Conservation (phyloP, 1,284 basidiomycete species). For the Cystobasidium sp. region DNA sequence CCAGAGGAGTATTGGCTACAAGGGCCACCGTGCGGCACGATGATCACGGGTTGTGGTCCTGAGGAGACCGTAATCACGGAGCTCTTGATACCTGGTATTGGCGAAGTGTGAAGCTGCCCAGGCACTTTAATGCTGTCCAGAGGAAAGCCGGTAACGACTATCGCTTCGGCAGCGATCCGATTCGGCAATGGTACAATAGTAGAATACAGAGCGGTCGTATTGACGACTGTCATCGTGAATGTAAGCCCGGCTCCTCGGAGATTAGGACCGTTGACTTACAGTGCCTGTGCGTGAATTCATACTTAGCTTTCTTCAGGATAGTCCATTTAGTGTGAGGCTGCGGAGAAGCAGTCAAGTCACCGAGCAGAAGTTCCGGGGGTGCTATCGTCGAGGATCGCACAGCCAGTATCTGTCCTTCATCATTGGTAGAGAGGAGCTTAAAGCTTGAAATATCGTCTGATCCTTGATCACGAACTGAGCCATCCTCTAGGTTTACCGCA, state of each 20-base stretch:
- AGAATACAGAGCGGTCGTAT: neutral
- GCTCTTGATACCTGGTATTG: constrained; percentile 10
- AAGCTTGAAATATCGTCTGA: constrained; percentile 55
- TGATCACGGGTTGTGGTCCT: neutral
- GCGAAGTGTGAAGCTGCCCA: neutral
- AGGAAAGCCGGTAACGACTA: constrained; percentile 5
- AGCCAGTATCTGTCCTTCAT: neutral
- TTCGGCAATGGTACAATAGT: constrained; percentile 5
- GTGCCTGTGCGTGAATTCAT: neutral
- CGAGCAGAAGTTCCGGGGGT: constrained; percentile 8
- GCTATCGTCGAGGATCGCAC: neutral
- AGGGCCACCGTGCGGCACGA: constrained; percentile 22
- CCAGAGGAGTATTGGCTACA: neutral
- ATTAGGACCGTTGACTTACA: neutral
- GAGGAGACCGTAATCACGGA: neutral
- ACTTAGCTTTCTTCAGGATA: neutral
- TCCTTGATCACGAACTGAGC: constrained; percentile 60
- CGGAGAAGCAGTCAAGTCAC: neutral
- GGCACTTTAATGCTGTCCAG: neutral
- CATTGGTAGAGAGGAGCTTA: constrained; percentile 1
- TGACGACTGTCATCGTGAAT: neutral
- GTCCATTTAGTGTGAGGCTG: neutral
- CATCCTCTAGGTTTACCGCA: constrained; percentile 58
- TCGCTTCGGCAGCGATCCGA: constrained; percentile 9
- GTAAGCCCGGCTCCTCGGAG: neutral